Percentiles rank a stretch among this genome's conserved stretches.
phyloP scores from a whole-genome alignment of 1,139 yeast genomes.

The Pichia sp. region DNA sequence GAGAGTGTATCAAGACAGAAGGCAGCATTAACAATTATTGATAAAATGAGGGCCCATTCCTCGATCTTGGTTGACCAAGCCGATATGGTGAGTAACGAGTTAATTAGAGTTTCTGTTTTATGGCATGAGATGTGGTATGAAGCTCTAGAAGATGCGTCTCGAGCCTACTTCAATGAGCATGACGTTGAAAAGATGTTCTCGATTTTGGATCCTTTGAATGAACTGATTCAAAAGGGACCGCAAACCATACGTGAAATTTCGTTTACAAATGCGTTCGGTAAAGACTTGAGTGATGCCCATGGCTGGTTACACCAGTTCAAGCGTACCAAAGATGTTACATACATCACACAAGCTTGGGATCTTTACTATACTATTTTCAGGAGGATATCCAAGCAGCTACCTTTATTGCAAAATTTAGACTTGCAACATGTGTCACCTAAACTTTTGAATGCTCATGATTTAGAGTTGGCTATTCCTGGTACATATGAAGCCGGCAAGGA shows the following conservation, averaged over 20 bases:
- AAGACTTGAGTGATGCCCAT: constrained; percentile 88
- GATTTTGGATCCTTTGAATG: constrained; percentile 84
- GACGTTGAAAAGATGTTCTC: constrained; percentile 93
- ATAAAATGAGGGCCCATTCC: constrained; percentile 87
- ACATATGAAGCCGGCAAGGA: constrained; percentile 86
- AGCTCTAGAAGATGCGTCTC: constrained; percentile 93
- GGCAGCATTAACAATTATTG: constrained; percentile 89
- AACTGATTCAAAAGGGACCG: constrained; percentile 78
- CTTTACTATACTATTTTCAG: constrained; percentile 91
- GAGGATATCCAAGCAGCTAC: constrained; percentile 82
- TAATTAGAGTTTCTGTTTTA: constrained; percentile 88
- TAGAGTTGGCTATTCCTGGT: constrained; percentile 91
- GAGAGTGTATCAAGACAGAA: constrained; percentile 84
- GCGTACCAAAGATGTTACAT: constrained; percentile 79
- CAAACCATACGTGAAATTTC: constrained; percentile 91
- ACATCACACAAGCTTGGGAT: constrained; percentile 97
- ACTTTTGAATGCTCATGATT: constrained; percentile 68
- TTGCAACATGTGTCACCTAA: constrained; percentile 92
- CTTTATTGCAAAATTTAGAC: constrained; percentile 81
- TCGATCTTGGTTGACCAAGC: constrained; percentile 85
- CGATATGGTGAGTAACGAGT: constrained; percentile 86
- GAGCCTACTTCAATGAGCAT: constrained; percentile 90
- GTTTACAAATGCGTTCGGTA: constrained; percentile 88
- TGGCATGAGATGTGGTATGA: constrained; percentile 99
- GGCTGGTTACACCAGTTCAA: constrained; percentile 89